phyloP scores from a whole-genome alignment of 163 green algal species.

The Volvox carteri region DNA sequence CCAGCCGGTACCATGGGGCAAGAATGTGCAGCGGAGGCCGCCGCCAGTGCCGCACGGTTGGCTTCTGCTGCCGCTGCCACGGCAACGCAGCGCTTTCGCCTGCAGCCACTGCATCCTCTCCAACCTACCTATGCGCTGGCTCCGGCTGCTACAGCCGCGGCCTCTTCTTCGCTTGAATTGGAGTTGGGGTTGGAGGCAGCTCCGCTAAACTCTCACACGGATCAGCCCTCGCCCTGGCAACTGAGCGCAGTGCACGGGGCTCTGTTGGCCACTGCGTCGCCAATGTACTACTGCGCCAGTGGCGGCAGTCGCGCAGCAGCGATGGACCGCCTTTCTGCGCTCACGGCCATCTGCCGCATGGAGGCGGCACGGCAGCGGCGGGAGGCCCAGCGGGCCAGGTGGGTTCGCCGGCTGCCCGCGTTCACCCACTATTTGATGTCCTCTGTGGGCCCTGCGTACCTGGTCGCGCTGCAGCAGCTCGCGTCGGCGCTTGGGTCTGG shows the following conservation, averaged over 20 bases:
- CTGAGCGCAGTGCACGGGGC: background rate
- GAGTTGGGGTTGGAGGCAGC: too few species aligned
- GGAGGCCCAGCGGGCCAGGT: background rate
- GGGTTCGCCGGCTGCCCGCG: background rate
- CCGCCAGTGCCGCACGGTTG: background rate
- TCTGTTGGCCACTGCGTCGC: background rate
- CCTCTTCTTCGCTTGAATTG: too few species aligned
- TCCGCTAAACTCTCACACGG: background rate
- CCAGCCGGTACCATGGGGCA: background rate
- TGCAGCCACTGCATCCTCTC: background rate
- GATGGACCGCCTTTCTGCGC: background rate
- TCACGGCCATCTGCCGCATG: background rate
- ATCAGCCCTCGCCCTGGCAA: background rate
- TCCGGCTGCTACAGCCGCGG: background rate
- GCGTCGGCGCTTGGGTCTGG: background rate
- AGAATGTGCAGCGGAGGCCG: background rate
- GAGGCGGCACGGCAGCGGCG: background rate
- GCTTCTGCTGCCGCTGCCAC: background rate
- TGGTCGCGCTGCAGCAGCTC: constrained; percentile 14
- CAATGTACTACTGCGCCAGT: too few species aligned
- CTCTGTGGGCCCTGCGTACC: background rate
- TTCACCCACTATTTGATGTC: constrained; percentile 13
- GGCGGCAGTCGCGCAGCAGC: background rate
- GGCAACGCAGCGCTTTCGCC: background rate
- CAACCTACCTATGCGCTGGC: background rate